Base-by-base conservation (phyloP, 441 rosid species). In the Flueggea neowawraea region DNA sequence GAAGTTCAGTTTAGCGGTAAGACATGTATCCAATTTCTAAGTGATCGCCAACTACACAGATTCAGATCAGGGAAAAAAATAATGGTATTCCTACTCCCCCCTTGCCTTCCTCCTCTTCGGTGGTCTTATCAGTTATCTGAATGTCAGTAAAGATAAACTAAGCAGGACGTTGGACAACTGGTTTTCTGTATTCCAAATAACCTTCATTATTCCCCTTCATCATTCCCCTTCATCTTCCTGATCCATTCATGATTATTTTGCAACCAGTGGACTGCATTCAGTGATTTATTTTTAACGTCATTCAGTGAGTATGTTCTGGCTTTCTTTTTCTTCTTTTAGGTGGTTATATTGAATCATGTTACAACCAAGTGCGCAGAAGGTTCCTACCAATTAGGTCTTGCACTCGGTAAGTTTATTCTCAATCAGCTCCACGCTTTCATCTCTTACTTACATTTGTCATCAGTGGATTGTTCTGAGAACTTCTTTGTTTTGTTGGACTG, bases 301-400 rank as follows among this genome's bases (percentile, higher is more conserved):
- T 22, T 22, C 28, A 22, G 28, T 22, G 28, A 22, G 2, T 22
- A 22, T 22, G 28, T 22, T 22, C 28, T 22, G 28, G 28, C 28
- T 22, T 22, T 22, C 13, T 44, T 39, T 55, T 55, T 60, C 52
- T 54, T 57, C 32, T 80, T 52, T 63, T 80, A 95, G 99, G 94
- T 88, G 57, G 95, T 95, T 75, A 67, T 91, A 43, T 66, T 91
- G 81, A 95, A 95, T 79, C 98, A 95, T 72, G 96, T 86, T 71
- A 83, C 97, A 22, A 87, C 89, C 39, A 95, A 88, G 84, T 73
- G 64, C 65, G 61, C 71, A 2, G 91, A 88, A 66, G 95, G 96
- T 62, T 89, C 97, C 52, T 84, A 84, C 61, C 97, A 89, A 6
- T 70, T 91, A 77, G 80, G 86, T 70, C 92, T 95, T 64, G 96